Conservation (phyloP, 73 alveolate species). For the Breviolum minutum region DNA sequence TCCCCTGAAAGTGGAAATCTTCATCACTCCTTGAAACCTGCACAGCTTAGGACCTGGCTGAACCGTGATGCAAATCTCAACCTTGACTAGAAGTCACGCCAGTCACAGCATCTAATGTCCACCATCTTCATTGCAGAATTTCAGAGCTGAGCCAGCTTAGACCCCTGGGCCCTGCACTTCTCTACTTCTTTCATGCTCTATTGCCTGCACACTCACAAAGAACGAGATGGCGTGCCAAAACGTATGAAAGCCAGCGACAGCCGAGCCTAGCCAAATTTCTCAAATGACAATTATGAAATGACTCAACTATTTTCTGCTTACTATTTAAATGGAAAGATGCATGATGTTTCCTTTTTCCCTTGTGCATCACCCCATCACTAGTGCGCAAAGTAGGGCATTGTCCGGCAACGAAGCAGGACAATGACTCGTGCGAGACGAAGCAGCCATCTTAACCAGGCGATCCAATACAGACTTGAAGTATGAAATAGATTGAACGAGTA, state of each 20-base stretch:
- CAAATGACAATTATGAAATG: no score
- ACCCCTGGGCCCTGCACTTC: neutral
- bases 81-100: neutral
- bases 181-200: neutral
- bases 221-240: no score
- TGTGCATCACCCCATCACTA: neutral
- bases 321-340: no score
- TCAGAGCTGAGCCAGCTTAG: neutral
- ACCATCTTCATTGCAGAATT: no score
- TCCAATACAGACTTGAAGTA: no score
- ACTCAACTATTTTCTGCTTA: no score
- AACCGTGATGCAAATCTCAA: constrained; percentile 30
- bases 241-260: no score
- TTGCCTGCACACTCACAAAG: neutral
- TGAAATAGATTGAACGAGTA: no score
- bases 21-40: neutral
- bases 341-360: neutral
- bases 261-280: no score
- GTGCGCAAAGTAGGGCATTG: neutral
- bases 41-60: neutral
- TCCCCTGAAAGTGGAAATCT: no score
- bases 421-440: neutral
- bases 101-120: neutral
- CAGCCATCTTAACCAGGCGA: neutral
- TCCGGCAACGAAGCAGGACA: neutral